Base-by-base conservation (phyloP, 768 basidiomycete genomes). In the Filobasidium wieringae region DNA sequence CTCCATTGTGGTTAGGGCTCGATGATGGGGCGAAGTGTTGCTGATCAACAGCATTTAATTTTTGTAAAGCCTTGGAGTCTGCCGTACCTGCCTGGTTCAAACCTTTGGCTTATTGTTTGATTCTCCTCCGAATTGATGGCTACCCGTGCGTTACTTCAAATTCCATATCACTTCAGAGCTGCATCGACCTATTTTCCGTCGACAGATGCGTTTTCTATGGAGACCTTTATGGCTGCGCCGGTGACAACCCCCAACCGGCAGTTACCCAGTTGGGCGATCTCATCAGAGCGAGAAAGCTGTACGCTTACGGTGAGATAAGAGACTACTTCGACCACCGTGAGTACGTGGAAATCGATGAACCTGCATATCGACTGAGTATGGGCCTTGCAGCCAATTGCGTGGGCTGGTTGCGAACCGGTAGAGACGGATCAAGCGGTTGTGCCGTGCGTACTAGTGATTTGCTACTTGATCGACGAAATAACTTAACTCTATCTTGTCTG, bases 371-470 rank as follows among this genome's bases (percentile, higher is more conserved):
- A 11, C 40, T 9, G 19, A 36, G 15, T 39, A 24, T 51, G 19
- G 8, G 24, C 15, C 17, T 37, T 19, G 9, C 65, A 70, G 66
- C 75, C 55, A 73, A 76, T 64, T 70, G 68, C 47, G 65, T 75
- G 32, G 77, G 76, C 19, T 78, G 77, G 77, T 64, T 76, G n/a
- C 59, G 77, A 14, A 72, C 67, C 40, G 76, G 77, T 17, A 71
- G 74, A 54, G 72, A 70, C 43, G 43, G 67, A 74, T 30, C 73
- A 74, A 4, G 73, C 50, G 72, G 72, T 0, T 75, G 70, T 47
- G 76, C 76, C 36, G 63, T 52, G 53, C 26, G 56, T 51, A 4
- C 9, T 17, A 33, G 9, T 8, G 12, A 26, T 22, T 17, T 26
- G 26, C 19, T 5, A 4, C n/a, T n/a, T n/a, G n/a, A n/a, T n/a